A percentile compares a stretch with the other conserved stretches of the same genome.
Conservation (phyloP, 2,329 filamentous ascomycete genomes). For the Diaporthe eres region DNA sequence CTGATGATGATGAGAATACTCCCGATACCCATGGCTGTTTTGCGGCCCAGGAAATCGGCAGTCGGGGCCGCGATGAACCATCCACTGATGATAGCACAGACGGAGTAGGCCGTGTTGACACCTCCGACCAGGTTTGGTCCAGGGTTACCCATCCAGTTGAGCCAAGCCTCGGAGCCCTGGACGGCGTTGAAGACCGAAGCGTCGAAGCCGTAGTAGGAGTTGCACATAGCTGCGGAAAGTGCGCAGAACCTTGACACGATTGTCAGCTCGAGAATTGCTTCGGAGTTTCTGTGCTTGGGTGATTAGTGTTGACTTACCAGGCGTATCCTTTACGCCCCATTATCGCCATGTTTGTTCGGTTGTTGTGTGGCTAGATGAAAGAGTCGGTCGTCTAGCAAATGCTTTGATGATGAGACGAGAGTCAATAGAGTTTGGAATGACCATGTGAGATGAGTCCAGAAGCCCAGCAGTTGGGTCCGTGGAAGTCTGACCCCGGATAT, state of each 20-base stretch:
- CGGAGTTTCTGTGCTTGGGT: neutral
- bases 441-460: constrained; percentile 13
- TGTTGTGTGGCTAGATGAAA: neutral
- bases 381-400: neutral
- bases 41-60: constrained; percentile 73
- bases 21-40: constrained; percentile 75
- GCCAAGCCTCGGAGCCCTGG: constrained; percentile 77
- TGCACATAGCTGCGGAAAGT: constrained; percentile 78
- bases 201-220: constrained; percentile 84
- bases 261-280: neutral
- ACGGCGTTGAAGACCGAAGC: constrained; percentile 81
- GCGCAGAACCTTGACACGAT: constrained; percentile 71
- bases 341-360: constrained; percentile 30
- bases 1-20: constrained; percentile 76
- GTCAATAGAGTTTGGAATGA: neutral
- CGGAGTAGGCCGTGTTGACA: constrained; percentile 79
- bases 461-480: neutral
- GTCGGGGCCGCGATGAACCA: constrained; percentile 79
- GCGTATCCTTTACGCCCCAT: constrained; percentile 39
- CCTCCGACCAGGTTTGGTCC: constrained; percentile 59
- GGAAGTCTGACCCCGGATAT: neutral
- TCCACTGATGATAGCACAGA: constrained; percentile 78
- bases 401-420: constrained; percentile 4
- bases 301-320: constrained; percentile 30
- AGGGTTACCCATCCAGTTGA: constrained; percentile 69